Evolutionary conservation across 2,329 filamentous ascomycete species (phyloP).

Genomic region (Fusarium illudens): DNA sequence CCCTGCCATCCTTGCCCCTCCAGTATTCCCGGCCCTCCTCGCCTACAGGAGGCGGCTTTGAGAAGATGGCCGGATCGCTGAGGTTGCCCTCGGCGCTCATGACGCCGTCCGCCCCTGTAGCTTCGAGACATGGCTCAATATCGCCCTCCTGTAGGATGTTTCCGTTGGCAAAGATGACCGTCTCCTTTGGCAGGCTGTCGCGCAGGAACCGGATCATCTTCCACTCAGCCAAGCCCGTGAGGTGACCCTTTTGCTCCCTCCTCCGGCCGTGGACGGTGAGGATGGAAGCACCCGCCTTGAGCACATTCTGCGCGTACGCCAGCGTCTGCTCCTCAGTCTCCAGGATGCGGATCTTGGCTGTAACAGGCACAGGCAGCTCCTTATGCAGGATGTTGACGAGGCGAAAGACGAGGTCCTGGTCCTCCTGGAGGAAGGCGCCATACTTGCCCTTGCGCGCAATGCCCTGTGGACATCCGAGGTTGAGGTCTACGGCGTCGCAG

Average conservation of each 20-base stretch:
- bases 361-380: constrained; percentile 83
- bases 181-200: constrained; percentile 83
- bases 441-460: constrained; percentile 93
- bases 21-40: constrained; percentile 84
- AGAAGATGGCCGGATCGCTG: constrained; percentile 89
- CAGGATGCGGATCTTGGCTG: constrained; percentile 91
- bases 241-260: constrained; percentile 93
- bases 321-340: constrained; percentile 88
- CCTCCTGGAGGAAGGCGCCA: constrained; percentile 93
- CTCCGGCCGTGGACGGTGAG: constrained; percentile 90
- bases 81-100: constrained; percentile 98
- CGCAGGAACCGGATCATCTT: constrained; percentile 81
- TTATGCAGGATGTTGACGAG: constrained; percentile 85
- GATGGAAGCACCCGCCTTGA: constrained; percentile 89
- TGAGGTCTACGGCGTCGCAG: constrained; percentile 95
- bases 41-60: constrained; percentile 68
- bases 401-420: constrained; percentile 82
- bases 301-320: constrained; percentile 86
- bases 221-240: constrained; percentile 96
- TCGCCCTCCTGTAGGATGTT: constrained; percentile 87
- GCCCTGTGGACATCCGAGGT: constrained; percentile 94
- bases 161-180: constrained; percentile 95
- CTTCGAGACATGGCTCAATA: constrained; percentile 77
- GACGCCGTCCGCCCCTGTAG: constrained; percentile 87
- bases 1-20: constrained; percentile 78